These are phyloP conservation scores for Triticum timopheevii DNA, from an alignment of 176 grass and related monocot species.

Conservation along the genomic window DNA sequence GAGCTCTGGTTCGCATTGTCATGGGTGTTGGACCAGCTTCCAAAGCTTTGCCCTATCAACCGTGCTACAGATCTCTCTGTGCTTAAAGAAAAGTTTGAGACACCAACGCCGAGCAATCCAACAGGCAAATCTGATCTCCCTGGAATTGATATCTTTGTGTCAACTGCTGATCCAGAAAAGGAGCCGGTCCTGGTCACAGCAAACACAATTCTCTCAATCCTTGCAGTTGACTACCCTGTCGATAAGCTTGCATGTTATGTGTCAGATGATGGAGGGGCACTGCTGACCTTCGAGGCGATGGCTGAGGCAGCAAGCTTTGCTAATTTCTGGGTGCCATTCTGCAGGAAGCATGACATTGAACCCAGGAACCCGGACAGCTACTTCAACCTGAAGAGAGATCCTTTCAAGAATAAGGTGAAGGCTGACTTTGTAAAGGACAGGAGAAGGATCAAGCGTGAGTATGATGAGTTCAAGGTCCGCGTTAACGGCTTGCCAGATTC, in stretches of 20 bases:
- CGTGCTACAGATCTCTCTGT: slow-evolving; percentile 84
- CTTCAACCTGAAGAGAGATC: slow-evolving; percentile 81
- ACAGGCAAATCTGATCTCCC: slow-evolving; percentile 88
- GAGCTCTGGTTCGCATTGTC: slow-evolving; percentile 98
- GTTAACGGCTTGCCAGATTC: slow-evolving; percentile 89
- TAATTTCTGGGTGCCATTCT: slow-evolving; percentile 90
- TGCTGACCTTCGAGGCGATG: slow-evolving; percentile 98
- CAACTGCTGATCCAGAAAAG: slow-evolving; percentile 91
- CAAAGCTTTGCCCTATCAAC: slow-evolving; percentile 89
- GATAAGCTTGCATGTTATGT: slow-evolving; percentile 96
- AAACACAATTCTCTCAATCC: slow-evolving; percentile 95
- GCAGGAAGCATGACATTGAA: slow-evolving; percentile 92
- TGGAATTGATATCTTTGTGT: slow-evolving; percentile 85
- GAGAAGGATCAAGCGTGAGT: slow-evolving; percentile 87
- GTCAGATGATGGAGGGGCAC: slow-evolving; percentile 90
- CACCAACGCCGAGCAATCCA: slow-evolving; percentile 63
- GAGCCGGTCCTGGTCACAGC: slow-evolving; percentile 93
- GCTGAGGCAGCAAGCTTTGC: slow-evolving; percentile 97
- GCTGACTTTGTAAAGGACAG: slow-evolving; percentile 93
- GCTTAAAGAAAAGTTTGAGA: slow-evolving; percentile 92
- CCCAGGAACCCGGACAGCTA: slow-evolving; percentile 98
- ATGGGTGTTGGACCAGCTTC: slow-evolving; percentile 95
- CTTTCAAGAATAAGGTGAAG: slow-evolving; percentile 94
- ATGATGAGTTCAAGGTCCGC: slow-evolving; percentile 96
- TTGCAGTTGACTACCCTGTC: slow-evolving; percentile 86